Evolutionary conservation across 345 rosid species (phyloP), one percentile per base, ranked within the genome.

Genomic region (Streptanthus diversifolius): DNA sequence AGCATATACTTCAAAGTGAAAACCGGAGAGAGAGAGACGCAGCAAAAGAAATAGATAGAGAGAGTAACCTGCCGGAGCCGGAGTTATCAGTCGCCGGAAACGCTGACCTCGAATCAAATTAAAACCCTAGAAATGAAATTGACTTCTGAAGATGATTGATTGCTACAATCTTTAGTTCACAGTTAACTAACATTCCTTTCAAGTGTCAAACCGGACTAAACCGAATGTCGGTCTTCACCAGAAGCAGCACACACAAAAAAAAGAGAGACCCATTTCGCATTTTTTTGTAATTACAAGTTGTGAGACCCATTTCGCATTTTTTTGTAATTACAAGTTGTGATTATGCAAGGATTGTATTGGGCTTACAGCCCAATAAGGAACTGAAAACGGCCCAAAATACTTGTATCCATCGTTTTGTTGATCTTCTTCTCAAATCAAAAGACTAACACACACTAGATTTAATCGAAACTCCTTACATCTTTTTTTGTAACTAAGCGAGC

Each of bases 41-140:
- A 71, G 44, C 10, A 9, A 43, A 24, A 3, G 1, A 29, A 36
- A 10, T 4, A 40, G 48, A 70, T 44, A 70, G 25, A 70, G 53
- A 70, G 25, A 57, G 62, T 0, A 71, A 71, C 68, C 32, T 37
- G 18, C 37, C 80, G 29, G 71, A 63, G 72, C 25, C 63, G 5
- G 67, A 70, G 52, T 17, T 54, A 47, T 27, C 53, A 47, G 64
- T 63, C 79, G 62, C 66, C 76, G 35, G 80, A 77, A 29, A 70
- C 48, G 67, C 55, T 64, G 56, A 70, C 72, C 80, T 57, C 67
- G 67, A 10, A 70, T 55, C 60, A 65, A 56, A 77, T 64, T 48
- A 57, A 70, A 77, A 77, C 80, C 80, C 80, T 77, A 77, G 80
- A 41, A 15, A 17, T 30, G 59, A 70, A 70, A 76, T 57, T 71